A percentile compares a stretch with the other conserved stretches of the same genome.
Conservation (phyloP, 352 stramenopile genomes). For the Phytophthora hybrid region DNA sequence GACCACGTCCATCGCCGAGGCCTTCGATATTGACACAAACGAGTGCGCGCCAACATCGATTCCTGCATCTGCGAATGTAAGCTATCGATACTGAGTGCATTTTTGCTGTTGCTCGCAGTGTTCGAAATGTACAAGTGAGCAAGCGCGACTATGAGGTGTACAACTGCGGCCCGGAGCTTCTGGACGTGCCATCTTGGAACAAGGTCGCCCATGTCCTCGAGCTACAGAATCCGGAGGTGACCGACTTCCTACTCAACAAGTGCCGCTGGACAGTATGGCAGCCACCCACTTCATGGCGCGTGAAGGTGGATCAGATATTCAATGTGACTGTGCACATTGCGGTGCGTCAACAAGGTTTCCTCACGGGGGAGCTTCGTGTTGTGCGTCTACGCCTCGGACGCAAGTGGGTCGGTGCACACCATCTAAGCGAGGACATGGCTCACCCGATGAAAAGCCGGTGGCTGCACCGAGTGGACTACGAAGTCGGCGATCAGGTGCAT, state of each 20-base stretch:
- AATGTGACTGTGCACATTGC: conserved; percentile 62
- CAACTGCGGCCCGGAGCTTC: conserved; percentile 59
- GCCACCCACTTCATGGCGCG: conserved; percentile 65
- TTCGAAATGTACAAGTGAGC: conserved; percentile 55
- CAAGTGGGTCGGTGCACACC: conserved; percentile 76
- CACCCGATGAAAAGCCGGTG: conserved; percentile 49
- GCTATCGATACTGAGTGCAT: neutral
- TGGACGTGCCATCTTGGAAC: conserved; percentile 54
- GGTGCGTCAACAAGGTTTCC: conserved; percentile 54
- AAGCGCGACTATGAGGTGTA: conserved; percentile 66
- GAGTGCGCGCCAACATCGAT: conserved; percentile 41
- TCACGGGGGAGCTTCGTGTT: conserved; percentile 62
- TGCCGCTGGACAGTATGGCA: conserved; percentile 68
- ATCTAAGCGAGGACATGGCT: conserved; percentile 54
- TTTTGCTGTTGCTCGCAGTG: conserved; percentile 37
- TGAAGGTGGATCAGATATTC: conserved; percentile 74
- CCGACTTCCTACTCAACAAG: conserved; percentile 47
- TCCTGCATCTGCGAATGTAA: too few relatives aligned
- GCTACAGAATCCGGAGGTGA: conserved; percentile 42
- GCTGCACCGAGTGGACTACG: conserved; percentile 78
- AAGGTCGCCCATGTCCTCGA: conserved; percentile 45
- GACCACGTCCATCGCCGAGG: conserved; percentile 59
- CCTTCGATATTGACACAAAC: conserved; percentile 55
- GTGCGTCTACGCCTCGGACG: conserved; percentile 61
- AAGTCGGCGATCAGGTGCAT: conserved; percentile 44